Percentiles rank a stretch among this genome's conserved stretches.
Evolutionary conservation across 345 rosid species (phyloP).

Genomic region (Diplotaxis tenuifolia): DNA sequence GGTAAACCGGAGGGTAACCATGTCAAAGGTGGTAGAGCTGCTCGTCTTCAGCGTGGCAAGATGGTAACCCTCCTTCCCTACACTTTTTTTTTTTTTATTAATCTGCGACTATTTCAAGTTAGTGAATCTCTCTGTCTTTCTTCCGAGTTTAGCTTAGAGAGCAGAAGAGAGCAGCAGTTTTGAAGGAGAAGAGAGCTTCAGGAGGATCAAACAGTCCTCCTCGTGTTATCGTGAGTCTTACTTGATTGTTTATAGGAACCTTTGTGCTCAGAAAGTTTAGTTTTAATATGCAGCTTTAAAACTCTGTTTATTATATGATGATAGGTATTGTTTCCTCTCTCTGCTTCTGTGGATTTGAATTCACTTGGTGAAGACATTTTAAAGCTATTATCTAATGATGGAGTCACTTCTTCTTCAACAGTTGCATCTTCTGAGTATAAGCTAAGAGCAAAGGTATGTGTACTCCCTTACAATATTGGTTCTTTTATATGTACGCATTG

Average conservation of each 20-base stretch:
- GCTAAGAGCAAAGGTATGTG: slow-evolving; percentile 67
- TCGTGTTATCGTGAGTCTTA: not conserved
- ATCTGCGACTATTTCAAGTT: not conserved
- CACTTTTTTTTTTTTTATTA: not conserved
- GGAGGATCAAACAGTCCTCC: slow-evolving; percentile 57
- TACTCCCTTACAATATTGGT: not conserved
- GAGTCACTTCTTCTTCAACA: slow-evolving; percentile 45
- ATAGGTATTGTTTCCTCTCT: slow-evolving; percentile 86
- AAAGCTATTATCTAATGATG: slow-evolving; percentile 46
- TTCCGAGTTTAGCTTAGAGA: slow-evolving; percentile 55
- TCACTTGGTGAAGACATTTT: slow-evolving; percentile 61
- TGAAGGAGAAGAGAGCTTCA: slow-evolving; percentile 76
- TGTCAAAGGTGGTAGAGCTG: slow-evolving; percentile 64
- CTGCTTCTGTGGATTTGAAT: slow-evolving; percentile 54
- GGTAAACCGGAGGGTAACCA: slow-evolving; percentile 61
- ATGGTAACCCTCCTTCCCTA: slow-evolving; percentile 47
- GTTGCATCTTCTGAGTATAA: slow-evolving; percentile 69
- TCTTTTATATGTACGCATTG: too few relatives aligned
- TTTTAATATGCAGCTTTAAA: too few relatives aligned
- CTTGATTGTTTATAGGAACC: not conserved
- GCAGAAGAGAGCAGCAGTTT: slow-evolving; percentile 71
- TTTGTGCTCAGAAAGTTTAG: too few relatives aligned
- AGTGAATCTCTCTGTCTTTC: not conserved
- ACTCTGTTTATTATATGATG: not conserved
- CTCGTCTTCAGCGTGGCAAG: slow-evolving; percentile 72